Conservation (phyloP, 2,329 filamentous ascomycete species). For the Nemania sp. region DNA sequence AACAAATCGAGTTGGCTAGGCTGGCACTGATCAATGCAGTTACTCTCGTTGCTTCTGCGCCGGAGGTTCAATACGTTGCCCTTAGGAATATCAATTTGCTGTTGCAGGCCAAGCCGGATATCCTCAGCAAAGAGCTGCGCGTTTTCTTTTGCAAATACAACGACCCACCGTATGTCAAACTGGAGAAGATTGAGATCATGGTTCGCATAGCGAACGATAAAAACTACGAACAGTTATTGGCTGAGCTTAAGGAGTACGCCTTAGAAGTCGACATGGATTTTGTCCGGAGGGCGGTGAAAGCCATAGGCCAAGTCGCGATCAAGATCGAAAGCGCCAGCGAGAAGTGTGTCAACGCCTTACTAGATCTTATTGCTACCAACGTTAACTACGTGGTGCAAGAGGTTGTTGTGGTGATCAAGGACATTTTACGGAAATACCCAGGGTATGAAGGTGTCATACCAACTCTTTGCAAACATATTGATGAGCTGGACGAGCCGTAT, state of each 20-base stretch:
- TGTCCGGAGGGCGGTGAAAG: slow-evolving; percentile 88
- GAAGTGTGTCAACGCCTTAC: slow-evolving; percentile 89
- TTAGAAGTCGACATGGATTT: slow-evolving; percentile 99
- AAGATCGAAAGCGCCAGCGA: slow-evolving; percentile 96
- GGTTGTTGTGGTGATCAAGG: slow-evolving; percentile 97
- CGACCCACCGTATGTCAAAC: slow-evolving; percentile 94
- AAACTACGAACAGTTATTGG: slow-evolving; percentile 92
- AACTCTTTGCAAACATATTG: slow-evolving; percentile 92
- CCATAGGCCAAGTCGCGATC: slow-evolving; percentile 96
- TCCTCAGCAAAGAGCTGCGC: slow-evolving; percentile 93
- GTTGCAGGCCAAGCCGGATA: slow-evolving; percentile 93
- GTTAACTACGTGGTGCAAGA: slow-evolving; percentile 99
- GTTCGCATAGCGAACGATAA: slow-evolving; percentile 97
- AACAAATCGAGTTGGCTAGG: slow-evolving; percentile 1
- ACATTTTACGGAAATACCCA: slow-evolving; percentile 96
- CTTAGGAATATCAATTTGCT: slow-evolving; percentile 94
- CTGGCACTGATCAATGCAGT: slow-evolving; percentile 56
- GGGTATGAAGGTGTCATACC: slow-evolving; percentile 98
- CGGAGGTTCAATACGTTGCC: slow-evolving; percentile 97
- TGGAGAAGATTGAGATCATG: slow-evolving; percentile 99
- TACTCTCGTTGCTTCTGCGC: slow-evolving; percentile 90
- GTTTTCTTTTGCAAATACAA: slow-evolving; percentile 99
- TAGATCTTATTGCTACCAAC: slow-evolving; percentile 95
- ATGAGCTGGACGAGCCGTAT: slow-evolving; percentile 92
- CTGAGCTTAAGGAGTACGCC: slow-evolving; percentile 95